Evolutionary conservation across 148 eudicot genomes (phyloP).

Genomic region (Fagopyrum tataricum): DNA sequence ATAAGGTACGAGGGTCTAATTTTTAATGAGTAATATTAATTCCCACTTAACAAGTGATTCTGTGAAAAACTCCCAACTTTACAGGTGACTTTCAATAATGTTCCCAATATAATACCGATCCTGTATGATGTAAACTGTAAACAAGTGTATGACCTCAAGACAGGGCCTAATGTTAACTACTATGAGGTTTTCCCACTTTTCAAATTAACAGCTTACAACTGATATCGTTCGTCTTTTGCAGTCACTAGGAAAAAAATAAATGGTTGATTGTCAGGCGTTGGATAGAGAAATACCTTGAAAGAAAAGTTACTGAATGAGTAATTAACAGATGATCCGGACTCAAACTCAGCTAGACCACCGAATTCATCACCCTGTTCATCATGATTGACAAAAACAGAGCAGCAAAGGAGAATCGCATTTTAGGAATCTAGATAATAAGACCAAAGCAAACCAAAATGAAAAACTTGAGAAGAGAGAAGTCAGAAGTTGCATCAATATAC

Average conservation of each 20-base stretch:
- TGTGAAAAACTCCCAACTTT: not conserved
- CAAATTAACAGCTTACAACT: not conserved
- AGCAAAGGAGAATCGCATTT: constrained; percentile 9
- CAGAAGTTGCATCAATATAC: constrained; percentile 22
- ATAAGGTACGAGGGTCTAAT: too few species aligned
- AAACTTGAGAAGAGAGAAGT: not conserved
- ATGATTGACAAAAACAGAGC: not conserved
- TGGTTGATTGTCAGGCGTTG: not conserved
- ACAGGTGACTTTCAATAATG: not conserved
- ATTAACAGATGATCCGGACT: constrained; percentile 56
- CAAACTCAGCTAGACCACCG: constrained; percentile 62
- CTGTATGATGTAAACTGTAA: not conserved
- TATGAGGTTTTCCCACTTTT: not conserved
- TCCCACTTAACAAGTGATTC: not conserved
- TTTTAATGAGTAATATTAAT: not conserved
- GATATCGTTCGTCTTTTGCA: not conserved
- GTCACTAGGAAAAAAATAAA: not conserved
- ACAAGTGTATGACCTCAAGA: not conserved
- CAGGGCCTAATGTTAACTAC: not conserved
- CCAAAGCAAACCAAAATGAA: constrained; percentile 3
- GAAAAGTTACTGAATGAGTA: constrained; percentile 98
- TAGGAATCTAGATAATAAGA: not conserved
- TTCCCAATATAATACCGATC: not conserved
- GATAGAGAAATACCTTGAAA: constrained; percentile 59
- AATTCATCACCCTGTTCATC: constrained; percentile 73